Conservation (phyloP, 257 asterid genomes). For the Plantago elongata region DNA sequence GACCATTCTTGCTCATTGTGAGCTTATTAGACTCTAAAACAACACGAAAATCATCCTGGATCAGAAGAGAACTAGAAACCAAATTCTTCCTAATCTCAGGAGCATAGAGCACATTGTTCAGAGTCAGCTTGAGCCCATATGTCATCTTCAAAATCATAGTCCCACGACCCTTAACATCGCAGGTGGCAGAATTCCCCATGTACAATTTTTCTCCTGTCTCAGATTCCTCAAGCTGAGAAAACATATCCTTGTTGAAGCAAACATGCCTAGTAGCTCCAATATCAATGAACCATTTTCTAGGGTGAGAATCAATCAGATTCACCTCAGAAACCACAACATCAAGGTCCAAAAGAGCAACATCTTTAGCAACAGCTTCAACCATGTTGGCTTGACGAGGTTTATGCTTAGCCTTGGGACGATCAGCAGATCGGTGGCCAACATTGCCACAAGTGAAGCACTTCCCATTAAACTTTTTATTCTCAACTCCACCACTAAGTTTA, state of each 20-base stretch:
- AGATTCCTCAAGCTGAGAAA: background rate
- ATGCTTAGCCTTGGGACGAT: no score
- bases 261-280: background rate
- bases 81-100: no score
- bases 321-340: no score
- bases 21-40: no score
- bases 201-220: background rate
- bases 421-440: no score
- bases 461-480: background rate
- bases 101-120: no score
- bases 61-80: background rate
- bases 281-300: background rate
- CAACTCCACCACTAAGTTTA: background rate
- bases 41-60: no score
- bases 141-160: background rate
- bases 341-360: no score
- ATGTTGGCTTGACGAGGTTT: background rate
- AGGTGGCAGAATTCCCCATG: background rate
- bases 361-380: background rate
- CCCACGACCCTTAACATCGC: background rate
- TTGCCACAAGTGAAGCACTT: background rate
- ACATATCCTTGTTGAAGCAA: background rate
- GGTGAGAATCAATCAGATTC: no score
- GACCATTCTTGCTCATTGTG: no score
- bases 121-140: background rate